These are phyloP conservation scores for Clonostachys sp. DNA, from an alignment of 2,329 filamentous ascomycete genomes.

Conservation along the genomic window DNA sequence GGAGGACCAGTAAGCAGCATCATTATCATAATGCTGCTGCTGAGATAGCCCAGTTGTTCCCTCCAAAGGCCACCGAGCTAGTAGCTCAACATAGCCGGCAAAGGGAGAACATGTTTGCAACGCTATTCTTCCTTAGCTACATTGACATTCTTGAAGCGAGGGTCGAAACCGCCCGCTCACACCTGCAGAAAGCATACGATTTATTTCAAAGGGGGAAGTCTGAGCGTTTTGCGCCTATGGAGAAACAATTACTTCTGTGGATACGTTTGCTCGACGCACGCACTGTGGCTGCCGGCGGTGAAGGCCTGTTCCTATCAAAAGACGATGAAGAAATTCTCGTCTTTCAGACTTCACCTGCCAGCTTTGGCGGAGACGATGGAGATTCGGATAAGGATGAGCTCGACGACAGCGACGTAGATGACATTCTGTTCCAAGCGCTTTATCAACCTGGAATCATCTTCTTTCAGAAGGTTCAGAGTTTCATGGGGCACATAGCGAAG, in stretches of 20 bases:
- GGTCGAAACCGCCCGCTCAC: constrained; percentile 39
- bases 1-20: constrained; percentile 20
- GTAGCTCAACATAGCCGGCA: constrained; percentile 19
- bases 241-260: constrained; percentile 48
- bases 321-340: constrained; percentile 39
- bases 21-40: constrained; percentile 28
- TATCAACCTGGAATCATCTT: constrained; percentile 53
- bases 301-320: constrained; percentile 45
- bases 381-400: constrained; percentile 10
- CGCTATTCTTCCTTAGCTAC: constrained; percentile 50
- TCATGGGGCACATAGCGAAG: constrained; percentile 51
- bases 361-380: constrained; percentile 21
- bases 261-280: constrained; percentile 49
- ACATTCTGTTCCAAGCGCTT: constrained; percentile 47
- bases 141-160: constrained; percentile 40
- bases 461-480: constrained; percentile 53
- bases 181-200: constrained; percentile 42
- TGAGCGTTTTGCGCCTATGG: constrained; percentile 25
- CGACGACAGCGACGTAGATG: constrained; percentile 33
- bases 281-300: constrained; percentile 50
- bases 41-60: constrained; percentile 17
- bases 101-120: constrained; percentile 38
- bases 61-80: constrained; percentile 7
- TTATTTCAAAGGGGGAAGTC: constrained; percentile 37
- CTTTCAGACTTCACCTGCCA: constrained; percentile 29